These are phyloP conservation scores for Mrakiaceae sp. DNA, from an alignment of 1,284 basidiomycete species.

Conservation along the genomic window DNA sequence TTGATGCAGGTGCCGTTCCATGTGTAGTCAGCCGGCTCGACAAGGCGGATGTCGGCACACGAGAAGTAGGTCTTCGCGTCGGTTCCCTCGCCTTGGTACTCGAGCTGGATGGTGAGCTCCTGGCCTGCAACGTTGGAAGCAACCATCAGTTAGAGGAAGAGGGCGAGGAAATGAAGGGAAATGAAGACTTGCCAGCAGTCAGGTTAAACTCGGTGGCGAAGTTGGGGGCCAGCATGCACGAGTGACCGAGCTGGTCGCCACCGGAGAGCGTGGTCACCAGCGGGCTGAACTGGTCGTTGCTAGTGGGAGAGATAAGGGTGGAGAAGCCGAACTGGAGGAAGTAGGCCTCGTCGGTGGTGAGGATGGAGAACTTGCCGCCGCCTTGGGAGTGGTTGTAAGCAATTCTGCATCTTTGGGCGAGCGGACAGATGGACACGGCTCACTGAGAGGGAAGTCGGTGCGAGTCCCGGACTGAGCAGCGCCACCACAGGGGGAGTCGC, in stretches of 20 bases:
- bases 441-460: background rate
- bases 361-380: background rate
- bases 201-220: too few relatives aligned
- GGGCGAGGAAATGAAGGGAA: too few relatives aligned
- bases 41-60: background rate
- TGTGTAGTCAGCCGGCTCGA: background rate
- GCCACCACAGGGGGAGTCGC: background rate
- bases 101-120: background rate
- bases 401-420: too few relatives aligned
- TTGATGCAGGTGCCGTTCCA: background rate
- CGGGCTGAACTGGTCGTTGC: background rate
- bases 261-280: background rate
- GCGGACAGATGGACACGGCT: too few relatives aligned
- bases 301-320: background rate
- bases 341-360: background rate
- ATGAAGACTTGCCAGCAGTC: too few relatives aligned
- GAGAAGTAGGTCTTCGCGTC: background rate
- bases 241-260: background rate
- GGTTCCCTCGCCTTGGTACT: background rate
- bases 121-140: background rate
- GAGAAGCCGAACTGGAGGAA: background rate
- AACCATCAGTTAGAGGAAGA: too few relatives aligned
- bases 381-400: too few relatives aligned
- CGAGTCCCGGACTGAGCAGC: background rate
- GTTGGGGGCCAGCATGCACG: background rate